phyloP scores from a whole-genome alignment of 1,284 basidiomycete genomes.

The Pyrrhoderma lamaoense region DNA sequence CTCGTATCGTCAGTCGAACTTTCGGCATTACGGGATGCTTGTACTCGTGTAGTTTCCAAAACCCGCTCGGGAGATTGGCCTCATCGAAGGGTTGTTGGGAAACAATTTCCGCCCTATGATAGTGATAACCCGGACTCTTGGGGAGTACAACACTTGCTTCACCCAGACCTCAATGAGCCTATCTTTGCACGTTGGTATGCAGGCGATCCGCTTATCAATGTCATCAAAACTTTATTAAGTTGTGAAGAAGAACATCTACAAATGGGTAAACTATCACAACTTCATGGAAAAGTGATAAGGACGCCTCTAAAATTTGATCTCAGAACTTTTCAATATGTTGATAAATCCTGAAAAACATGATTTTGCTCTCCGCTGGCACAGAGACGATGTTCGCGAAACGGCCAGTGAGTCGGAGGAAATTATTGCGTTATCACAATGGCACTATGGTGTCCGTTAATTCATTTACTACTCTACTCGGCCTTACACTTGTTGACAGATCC shows the following conservation, averaged over 20 bases:
- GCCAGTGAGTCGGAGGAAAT: too few species aligned
- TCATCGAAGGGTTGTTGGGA: conserved; percentile 67
- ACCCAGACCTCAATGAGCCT: conserved; percentile 59
- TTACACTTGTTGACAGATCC: too few species aligned
- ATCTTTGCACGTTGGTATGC: conserved; percentile 74
- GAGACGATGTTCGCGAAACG: too few species aligned
- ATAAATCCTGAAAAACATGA: too few species aligned
- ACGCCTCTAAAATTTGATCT: too few species aligned
- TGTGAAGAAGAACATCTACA: conserved; percentile 57
- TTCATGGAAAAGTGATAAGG: too few species aligned
- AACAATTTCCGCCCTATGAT: conserved; percentile 75
- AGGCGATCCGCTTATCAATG: conserved; percentile 43
- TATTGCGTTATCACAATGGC: too few species aligned
- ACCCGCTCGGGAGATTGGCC: conserved; percentile 64
- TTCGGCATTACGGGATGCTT: conserved; percentile 42
- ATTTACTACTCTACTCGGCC: too few species aligned
- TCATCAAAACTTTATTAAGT: conserved; percentile 44
- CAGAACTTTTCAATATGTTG: too few species aligned
- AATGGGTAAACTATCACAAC: too few species aligned
- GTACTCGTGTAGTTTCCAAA: conserved; percentile 42
- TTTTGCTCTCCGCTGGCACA: too few species aligned
- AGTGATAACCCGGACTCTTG: conserved; percentile 59
- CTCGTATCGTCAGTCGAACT: conserved; percentile 44
- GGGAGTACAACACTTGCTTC: conserved; percentile 79
- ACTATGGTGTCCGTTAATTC: too few species aligned